A percentile compares a stretch with the other conserved stretches of the same genome.
Conservation (phyloP, 805 yeast genomes). For the Zygosaccharomyces lentus region DNA sequence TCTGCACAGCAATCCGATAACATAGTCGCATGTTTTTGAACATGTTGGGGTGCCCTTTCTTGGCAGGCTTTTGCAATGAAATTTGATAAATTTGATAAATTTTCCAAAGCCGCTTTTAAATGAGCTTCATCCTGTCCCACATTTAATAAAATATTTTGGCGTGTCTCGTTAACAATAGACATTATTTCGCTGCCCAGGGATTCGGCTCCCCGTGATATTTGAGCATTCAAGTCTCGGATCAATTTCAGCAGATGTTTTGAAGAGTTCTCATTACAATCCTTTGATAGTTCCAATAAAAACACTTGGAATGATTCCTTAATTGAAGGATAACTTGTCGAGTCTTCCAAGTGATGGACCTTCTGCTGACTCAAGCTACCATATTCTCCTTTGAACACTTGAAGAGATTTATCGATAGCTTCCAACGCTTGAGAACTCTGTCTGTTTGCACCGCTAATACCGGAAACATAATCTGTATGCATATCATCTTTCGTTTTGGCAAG, state of each 20-base stretch:
- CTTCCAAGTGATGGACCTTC: background rate
- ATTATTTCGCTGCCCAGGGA: slow-evolving; percentile 1
- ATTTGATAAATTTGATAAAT: slow-evolving; percentile 1
- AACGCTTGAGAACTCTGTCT: background rate
- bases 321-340: background rate
- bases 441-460: background rate
- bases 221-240: background rate
- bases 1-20: slow-evolving; percentile 6
- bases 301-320: slow-evolving; percentile 7
- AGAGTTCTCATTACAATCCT: slow-evolving; percentile 3
- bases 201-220: slow-evolving; percentile 6
- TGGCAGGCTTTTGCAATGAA: slow-evolving; percentile 7
- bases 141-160: slow-evolving; percentile 4
- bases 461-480: background rate
- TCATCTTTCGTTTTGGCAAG: background rate
- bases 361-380: background rate
- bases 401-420: background rate
- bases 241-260: slow-evolving; percentile 1
- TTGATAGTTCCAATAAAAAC: background rate
- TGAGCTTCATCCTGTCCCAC: slow-evolving; percentile 1
- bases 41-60: slow-evolving; percentile 15
- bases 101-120: background rate
- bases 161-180: slow-evolving; percentile 8
- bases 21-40: slow-evolving; percentile 15
- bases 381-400: background rate